Evolutionary conservation across 768 basidiomycete species (phyloP).

Genomic region (Leccinum obscurum): DNA sequence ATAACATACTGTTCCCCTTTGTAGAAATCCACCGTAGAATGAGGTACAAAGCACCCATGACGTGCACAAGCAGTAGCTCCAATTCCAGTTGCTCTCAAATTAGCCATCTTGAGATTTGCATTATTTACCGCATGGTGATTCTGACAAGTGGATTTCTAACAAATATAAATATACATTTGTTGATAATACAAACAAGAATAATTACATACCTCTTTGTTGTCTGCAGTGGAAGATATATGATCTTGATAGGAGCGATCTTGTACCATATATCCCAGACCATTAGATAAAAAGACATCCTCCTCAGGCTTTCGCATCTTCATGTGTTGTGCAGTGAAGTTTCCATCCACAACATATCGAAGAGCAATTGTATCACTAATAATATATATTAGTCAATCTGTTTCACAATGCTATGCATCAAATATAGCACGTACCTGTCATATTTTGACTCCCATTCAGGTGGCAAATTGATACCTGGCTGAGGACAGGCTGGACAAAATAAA

Average conservation of each 20-base stretch:
- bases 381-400: not conserved
- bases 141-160: not conserved
- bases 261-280: no score
- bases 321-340: no score
- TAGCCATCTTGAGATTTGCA: not conserved
- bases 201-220: not conserved
- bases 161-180: not conserved
- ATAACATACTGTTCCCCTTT: slow-evolving; percentile 23
- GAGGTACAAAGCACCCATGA: slow-evolving; percentile 24
- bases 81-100: not conserved
- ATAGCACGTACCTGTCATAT: not conserved
- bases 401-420: not conserved
- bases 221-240: not conserved
- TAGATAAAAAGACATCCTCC: no score
- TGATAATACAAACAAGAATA: not conserved
- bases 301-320: no score
- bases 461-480: not conserved
- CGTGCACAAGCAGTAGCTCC: not conserved
- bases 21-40: slow-evolving; percentile 34
- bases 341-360: not conserved
- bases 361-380: not conserved
- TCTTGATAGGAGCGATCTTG: no score
- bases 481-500: not conserved
- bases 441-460: not conserved
- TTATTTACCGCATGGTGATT: slow-evolving; percentile 4